phyloP scores from a whole-genome alignment of 305 asterid genomes.

The Fraxinus greggii region DNA sequence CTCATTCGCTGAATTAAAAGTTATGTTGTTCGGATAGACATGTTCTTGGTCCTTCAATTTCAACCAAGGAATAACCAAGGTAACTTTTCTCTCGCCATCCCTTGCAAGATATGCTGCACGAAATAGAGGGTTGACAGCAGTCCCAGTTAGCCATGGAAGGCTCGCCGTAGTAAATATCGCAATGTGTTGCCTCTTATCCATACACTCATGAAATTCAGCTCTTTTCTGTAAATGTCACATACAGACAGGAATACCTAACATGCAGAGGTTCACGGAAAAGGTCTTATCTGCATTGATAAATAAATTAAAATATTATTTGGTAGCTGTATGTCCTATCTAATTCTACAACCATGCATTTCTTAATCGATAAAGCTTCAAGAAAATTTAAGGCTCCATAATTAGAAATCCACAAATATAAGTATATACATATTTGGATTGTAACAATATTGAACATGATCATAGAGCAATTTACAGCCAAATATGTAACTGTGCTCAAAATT shows the following conservation, averaged over 20 bases:
- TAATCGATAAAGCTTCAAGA: slow-evolving; percentile 7
- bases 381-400: slow-evolving; percentile 3
- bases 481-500: slow-evolving; percentile 1
- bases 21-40: slow-evolving; percentile 73
- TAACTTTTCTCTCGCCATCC: slow-evolving; percentile 57
- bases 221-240: slow-evolving; percentile 20
- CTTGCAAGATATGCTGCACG: slow-evolving; percentile 95
- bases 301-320: slow-evolving; percentile 10
- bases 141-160: slow-evolving; percentile 99
- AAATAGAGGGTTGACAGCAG: slow-evolving; percentile 91
- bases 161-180: slow-evolving; percentile 94
- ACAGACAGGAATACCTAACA: slow-evolving; percentile 20
- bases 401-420: background rate
- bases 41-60: slow-evolving; percentile 73
- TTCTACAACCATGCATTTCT: slow-evolving; percentile 1
- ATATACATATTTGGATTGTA: background rate
- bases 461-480: background rate
- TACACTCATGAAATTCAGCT: slow-evolving; percentile 36
- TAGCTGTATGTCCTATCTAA: background rate
- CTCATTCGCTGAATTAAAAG: slow-evolving; percentile 65
- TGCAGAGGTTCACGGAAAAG: slow-evolving; percentile 7
- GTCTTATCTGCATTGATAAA: slow-evolving; percentile 28
- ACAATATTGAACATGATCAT: background rate
- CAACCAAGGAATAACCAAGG: slow-evolving; percentile 97
- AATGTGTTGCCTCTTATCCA: slow-evolving; percentile 73